phyloP scores from a whole-genome alignment of 306 rosid species.

The Vigna reflexopilosa region DNA sequence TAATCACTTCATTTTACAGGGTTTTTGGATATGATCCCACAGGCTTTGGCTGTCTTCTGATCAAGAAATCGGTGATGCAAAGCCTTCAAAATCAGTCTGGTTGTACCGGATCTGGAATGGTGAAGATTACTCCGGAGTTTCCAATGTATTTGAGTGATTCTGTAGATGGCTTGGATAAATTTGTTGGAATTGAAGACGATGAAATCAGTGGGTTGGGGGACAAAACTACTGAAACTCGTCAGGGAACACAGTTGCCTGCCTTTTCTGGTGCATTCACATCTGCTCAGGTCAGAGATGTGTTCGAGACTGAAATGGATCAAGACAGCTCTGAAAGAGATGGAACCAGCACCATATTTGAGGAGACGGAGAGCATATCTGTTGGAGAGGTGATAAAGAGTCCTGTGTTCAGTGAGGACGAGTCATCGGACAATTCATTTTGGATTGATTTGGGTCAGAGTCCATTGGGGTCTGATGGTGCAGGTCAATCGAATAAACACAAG shows the following conservation, averaged over 20 bases:
- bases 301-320: constrained; percentile 92
- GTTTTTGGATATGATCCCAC: constrained; percentile 98
- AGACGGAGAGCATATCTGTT: constrained; percentile 82
- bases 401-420: constrained; percentile 94
- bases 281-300: constrained; percentile 92
- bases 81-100: constrained; percentile 92
- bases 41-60: constrained; percentile 95
- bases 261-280: constrained; percentile 93
- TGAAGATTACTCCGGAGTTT: constrained; percentile 91
- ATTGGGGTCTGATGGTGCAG: constrained; percentile 69
- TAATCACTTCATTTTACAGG: constrained; percentile 92
- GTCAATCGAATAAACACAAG: constrained; percentile 67
- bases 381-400: constrained; percentile 99
- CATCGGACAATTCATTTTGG: constrained; percentile 91
- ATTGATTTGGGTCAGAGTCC: constrained; percentile 99
- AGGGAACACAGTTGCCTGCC: constrained; percentile 80
- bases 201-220: constrained; percentile 58
- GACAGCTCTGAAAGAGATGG: constrained; percentile 92
- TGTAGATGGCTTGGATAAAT: constrained; percentile 75
- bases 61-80: constrained; percentile 89
- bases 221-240: constrained; percentile 67
- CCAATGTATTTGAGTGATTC: constrained; percentile 93
- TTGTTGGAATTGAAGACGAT: constrained; percentile 69
- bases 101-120: constrained; percentile 92
- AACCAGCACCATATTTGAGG: constrained; percentile 96